Base-by-base conservation (phyloP, 1,284 basidiomycete genomes). In the Porodaedalea pini region DNA sequence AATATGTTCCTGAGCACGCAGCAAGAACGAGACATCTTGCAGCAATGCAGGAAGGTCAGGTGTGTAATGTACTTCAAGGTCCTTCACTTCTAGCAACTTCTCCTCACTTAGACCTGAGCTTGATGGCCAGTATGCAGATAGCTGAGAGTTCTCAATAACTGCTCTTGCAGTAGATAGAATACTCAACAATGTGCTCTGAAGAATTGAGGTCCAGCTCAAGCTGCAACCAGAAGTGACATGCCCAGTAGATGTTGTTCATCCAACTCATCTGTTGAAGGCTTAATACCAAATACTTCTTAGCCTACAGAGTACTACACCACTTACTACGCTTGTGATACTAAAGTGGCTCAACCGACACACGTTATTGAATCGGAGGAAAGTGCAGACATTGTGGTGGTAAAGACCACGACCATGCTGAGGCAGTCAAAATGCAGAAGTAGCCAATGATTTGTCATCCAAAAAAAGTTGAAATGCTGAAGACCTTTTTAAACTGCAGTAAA, bases 111-210 rank as follows among this genome's bases (percentile, higher is more conserved):
- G 51, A 5, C 62, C 61, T 23, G 79, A 77, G 66, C 86, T 88
- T 11, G 89, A 90, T 0, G 92, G 92, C 92, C 92, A 94, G 66
- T 92, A 91, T 0, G 91, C 90, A 0, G 91, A 90, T 1, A 84
- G 83, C 3, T 85, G 80, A 51, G 77, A 78, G 0, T 77, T 78
- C 57, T 67, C 0, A 84, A 76, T 1, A 91, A 85, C 2, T 92
- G 85, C 68, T 95, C 94, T 66, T 91, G 88, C 0, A 91, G 17
- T 95, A 76, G 54, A 88, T 80, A 17, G 95, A 80, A 67, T 95
- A 96, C 73, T 96, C 93, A 3, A 90, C 82, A 5, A 95, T 79
- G 57, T 93, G 86, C 70, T 97, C 94, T 4, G 96, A 88, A 6
- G 83, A 83, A 82, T 86, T 86, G 34, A 86, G 73, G 70, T 85